These are phyloP conservation scores for Rhamnella rubrinervis DNA, from an alignment of 331 rosid species.

Conservation along the genomic window DNA sequence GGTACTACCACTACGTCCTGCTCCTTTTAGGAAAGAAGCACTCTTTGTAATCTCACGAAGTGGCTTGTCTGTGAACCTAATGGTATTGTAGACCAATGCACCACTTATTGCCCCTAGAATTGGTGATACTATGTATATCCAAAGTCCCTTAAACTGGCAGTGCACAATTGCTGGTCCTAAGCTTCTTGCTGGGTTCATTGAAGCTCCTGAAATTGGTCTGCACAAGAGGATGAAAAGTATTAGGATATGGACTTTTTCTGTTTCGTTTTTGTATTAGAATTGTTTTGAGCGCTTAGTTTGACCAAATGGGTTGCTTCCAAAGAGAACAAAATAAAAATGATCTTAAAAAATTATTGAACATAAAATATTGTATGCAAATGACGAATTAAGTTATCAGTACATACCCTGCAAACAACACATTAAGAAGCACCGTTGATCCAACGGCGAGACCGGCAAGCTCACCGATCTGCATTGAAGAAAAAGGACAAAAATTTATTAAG, in stretches of 20 bases:
- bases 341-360: background rate
- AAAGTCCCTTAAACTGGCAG: constrained; percentile 42
- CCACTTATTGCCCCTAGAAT: constrained; percentile 59
- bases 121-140: constrained; percentile 69
- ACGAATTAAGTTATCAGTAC: background rate
- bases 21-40: constrained; percentile 55
- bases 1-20: background rate
- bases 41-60: constrained; percentile 61
- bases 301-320: background rate
- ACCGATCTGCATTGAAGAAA: constrained; percentile 54
- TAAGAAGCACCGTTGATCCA: constrained; percentile 78
- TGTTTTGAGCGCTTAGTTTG: background rate
- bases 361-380: background rate
- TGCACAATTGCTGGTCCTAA: constrained; percentile 74
- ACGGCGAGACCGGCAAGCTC: constrained; percentile 88
- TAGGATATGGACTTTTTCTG: background rate
- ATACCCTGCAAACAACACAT: constrained; percentile 81
- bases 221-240: constrained; percentile 2
- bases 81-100: constrained; percentile 60
- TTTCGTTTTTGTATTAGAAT: background rate
- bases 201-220: constrained; percentile 85
- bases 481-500: no score
- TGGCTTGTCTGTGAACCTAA: constrained; percentile 64
- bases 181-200: constrained; percentile 97
- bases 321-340: background rate